Evolutionary conservation across 306 rosid species (phyloP).

Genomic region (Senna tora): DNA sequence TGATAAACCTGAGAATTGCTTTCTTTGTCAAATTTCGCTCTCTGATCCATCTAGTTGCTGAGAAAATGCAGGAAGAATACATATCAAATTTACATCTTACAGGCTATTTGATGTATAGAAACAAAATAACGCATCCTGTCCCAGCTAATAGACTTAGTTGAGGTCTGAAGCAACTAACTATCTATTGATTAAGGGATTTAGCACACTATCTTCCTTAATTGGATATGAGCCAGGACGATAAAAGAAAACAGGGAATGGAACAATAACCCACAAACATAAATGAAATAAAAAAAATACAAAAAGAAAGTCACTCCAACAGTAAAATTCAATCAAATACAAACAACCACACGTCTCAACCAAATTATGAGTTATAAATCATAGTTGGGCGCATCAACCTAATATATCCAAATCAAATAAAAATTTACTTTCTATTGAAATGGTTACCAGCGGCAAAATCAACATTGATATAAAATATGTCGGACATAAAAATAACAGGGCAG

Average conservation of each 20-base stretch:
- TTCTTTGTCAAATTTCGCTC: conserved; percentile 51
- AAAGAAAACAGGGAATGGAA: background rate
- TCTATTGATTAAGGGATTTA: conserved; percentile 19
- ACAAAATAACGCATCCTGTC: conserved; percentile 30
- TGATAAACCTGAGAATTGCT: conserved; percentile 49
- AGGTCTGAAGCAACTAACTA: conserved; percentile 30
- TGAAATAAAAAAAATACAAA: too few species aligned
- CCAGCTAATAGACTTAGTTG: conserved; percentile 15
- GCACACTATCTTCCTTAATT: background rate
- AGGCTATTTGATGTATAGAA: conserved; percentile 14
- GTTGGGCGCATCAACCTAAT: background rate
- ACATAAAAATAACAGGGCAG: background rate
- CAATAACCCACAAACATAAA: background rate
- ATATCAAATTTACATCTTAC: conserved; percentile 45
- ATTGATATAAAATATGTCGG: background rate
- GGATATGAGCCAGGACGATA: conserved; percentile 14
- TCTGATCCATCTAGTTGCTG: conserved; percentile 59
- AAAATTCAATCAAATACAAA: conserved; percentile 6
- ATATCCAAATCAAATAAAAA: conserved; percentile 10
- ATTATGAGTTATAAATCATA: background rate
- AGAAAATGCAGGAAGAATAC: conserved; percentile 55
- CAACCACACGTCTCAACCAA: conserved; percentile 2
- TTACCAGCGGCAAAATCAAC: background rate
- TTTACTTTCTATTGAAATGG: background rate
- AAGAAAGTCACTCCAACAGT: background rate